Evolutionary conservation across 495 filamentous ascomycete species (phyloP), one percentile per base, ranked within the genome.

Genomic region (Penicillium ucsense): DNA sequence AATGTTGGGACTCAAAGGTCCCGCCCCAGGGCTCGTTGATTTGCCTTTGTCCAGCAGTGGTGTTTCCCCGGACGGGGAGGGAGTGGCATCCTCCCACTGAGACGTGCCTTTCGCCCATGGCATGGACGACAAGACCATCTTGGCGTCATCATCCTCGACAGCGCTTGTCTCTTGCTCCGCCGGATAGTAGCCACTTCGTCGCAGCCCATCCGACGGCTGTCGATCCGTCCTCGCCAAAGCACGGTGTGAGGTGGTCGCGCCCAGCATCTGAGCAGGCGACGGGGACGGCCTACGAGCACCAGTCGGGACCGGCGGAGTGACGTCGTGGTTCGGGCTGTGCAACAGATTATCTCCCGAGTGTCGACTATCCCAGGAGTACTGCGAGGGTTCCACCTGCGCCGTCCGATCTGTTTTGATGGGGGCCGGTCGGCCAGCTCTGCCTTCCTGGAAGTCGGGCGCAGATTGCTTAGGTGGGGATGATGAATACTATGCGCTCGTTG

Each of bases 71-170:
- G 60, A 58, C n/a, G 66, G 50, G 39, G 60, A 56, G 20, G 20
- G 20, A 1, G 48, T 42, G 34, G 43, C 43, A 3, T 60, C 57
- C 3, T 61, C 54, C 37, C 58, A 64, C 5, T 54, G 51, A 12
- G 57, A 49, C 7, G 66, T 64, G 0, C 57, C 62, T 27, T 66
- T 67, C 39, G 49, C 66, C 36, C 62, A 62, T 44, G 64, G 53
- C 20, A 86, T 57, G 35, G 83, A 82, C 50, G 85, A 77, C 53
- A 71, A 76, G 2, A 88, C 70, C 28, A 88, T 63, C 43, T 66
- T 78, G 6, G 84, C 80, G 58, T 88, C 84, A 57, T 86, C 85
- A 45, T 86, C 84, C 28, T 85, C 74, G 9, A 76, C 64, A 4
- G 64, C 40, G 8, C 52, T 61, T 6, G 75, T 75, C 40, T 67